Evolutionary conservation across 805 yeast species (phyloP).

Genomic region (Kregervanrija fluxuum): DNA sequence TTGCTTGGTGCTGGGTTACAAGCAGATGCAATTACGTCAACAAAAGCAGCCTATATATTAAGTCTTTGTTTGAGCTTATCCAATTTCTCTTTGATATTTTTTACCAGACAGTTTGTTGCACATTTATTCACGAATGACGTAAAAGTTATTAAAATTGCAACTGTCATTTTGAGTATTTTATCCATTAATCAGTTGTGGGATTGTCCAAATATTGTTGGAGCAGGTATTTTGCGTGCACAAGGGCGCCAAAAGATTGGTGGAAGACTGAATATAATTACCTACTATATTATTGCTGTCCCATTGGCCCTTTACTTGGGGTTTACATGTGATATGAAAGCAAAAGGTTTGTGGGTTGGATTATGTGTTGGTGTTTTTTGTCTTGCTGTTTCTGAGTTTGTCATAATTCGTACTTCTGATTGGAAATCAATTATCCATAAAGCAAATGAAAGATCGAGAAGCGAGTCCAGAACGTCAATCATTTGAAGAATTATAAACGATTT

Average conservation of each 20-base stretch:
- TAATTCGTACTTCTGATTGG: conserved; percentile 4
- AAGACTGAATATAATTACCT: conserved; percentile 39
- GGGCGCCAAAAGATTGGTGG: conserved; percentile 45
- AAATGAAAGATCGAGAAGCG: too few species aligned
- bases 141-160: conserved; percentile 10
- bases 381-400: conserved; percentile 3
- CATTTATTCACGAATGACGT: conserved; percentile 15
- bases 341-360: conserved; percentile 21
- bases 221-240: conserved; percentile 42
- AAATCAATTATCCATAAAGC: background rate
- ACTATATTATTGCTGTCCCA: conserved; percentile 61
- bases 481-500: too few species aligned
- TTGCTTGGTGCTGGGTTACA: conserved; percentile 45
- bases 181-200: conserved; percentile 35
- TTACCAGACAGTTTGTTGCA: conserved; percentile 9
- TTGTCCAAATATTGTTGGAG: conserved; percentile 33
- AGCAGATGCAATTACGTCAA: conserved; percentile 9
- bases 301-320: conserved; percentile 49
- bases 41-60: conserved; percentile 8
- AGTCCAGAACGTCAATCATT: too few species aligned
- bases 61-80: conserved; percentile 7
- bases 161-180: conserved; percentile 11
- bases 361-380: conserved; percentile 10
- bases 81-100: conserved; percentile 9
- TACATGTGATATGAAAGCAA: conserved; percentile 29